Evolutionary conservation across 176 grass and related monocot genomes (phyloP), one percentile per base, ranked within the genome.

Genomic region (Phyllostachys edulis): DNA sequence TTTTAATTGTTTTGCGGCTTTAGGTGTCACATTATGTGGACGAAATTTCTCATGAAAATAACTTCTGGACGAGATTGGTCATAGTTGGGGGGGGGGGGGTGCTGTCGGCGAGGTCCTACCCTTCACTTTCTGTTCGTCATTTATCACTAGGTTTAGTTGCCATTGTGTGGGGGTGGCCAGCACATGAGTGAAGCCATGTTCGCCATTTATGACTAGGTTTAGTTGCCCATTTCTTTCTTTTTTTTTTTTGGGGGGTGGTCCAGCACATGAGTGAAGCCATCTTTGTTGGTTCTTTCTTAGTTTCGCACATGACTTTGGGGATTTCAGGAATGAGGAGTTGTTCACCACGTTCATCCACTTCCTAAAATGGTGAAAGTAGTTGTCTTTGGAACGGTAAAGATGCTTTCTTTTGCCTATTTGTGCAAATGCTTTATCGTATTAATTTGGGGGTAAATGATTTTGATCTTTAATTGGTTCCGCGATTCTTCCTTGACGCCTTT

Each of bases 251-350:
- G 5, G 59, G 15, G 50, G 50, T 16, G 14, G 16, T 85, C 49
- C 74, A 32, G 26, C 77, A 15, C 61, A 84, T 41, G 46, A 84
- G 9, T 50, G 61, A 54, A 11, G 67, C 14, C 16, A 61, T 57
- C 49, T 17, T 41, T 14, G 32, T 5, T 38, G 71, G 34, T 55
- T 69, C 63, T 17, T 39, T 39, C 36, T n/a, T 69, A 40, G 42
- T 26, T 78, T 71, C 73, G 73, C 63, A 56, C 72, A 49, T 7
- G 18, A 42, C 8, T 9, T 45, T 41, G 73, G 27, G 11, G 67
- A 68, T 69, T 64, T 69, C 60, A 66, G n/a, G 57, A 70, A 78
- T 37, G 67, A 37, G 12, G 44, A 27, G 77, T 80, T 69, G 63
- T 67, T 80, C 39, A 41, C 57, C 73, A 82, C 32, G 56, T 62